Evolutionary conservation across 2,329 filamentous ascomycete genomes (phyloP).

Genomic region (Blastomyces silverae): DNA sequence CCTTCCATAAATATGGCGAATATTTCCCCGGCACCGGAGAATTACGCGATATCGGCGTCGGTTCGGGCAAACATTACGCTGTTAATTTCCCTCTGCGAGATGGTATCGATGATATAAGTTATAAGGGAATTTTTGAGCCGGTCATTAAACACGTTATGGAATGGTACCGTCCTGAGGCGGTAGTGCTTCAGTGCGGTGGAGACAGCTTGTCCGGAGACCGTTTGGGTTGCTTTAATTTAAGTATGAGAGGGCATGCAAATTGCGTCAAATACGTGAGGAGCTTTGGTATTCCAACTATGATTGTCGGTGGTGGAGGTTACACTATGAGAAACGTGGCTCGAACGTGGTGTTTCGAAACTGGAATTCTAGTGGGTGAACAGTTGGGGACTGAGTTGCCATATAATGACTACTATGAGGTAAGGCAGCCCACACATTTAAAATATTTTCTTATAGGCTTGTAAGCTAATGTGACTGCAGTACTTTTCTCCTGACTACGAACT

Average conservation of each 20-base stretch:
- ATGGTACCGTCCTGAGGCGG: constrained; percentile 59
- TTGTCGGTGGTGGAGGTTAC: constrained; percentile 62
- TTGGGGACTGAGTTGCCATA: constrained; percentile 81
- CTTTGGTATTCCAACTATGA: constrained; percentile 58
- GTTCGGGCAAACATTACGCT: constrained; percentile 59
- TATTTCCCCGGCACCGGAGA: constrained; percentile 66
- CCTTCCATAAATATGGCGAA: constrained; percentile 67
- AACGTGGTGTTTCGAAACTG: constrained; percentile 63
- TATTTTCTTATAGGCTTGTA: background rate
- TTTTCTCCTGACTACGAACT: constrained; percentile 64
- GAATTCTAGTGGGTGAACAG: constrained; percentile 73
- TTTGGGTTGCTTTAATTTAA: constrained; percentile 63
- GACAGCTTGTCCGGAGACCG: constrained; percentile 62
- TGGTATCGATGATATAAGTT: constrained; percentile 61
- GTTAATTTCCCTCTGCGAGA: constrained; percentile 65
- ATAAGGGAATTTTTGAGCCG: constrained; percentile 63
- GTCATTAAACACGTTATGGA: constrained; percentile 63
- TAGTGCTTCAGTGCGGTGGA: constrained; percentile 62
- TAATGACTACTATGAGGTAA: constrained; percentile 84
- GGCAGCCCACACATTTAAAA: constrained; percentile 17
- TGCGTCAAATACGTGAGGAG: constrained; percentile 64
- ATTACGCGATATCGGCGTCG: constrained; percentile 61
- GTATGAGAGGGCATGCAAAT: constrained; percentile 63
- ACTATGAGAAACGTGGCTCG: constrained; percentile 60
- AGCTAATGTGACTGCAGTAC: constrained; percentile 44